These are phyloP conservation scores for Inga leiocalycina DNA, from an alignment of 306 rosid species.

Conservation along the genomic window DNA sequence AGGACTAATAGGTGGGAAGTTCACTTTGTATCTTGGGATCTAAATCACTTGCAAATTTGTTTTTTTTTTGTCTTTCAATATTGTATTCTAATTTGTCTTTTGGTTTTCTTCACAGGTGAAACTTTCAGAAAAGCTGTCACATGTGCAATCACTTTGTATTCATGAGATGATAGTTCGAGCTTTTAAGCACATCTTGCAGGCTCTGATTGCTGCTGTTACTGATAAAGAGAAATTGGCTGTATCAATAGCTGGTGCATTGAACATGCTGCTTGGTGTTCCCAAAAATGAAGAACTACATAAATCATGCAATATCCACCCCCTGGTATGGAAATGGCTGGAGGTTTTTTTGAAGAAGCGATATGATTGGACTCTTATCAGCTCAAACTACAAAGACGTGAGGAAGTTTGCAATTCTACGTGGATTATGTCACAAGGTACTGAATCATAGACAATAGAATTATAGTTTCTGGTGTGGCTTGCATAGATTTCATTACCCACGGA, in stretches of 20 bases:
- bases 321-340: conserved; percentile 88
- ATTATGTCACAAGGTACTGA: conserved; percentile 87
- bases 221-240: conserved; percentile 70
- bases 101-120: conserved; percentile 70
- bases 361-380: conserved; percentile 77
- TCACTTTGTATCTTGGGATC: conserved; percentile 16
- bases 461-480: conserved; percentile 29
- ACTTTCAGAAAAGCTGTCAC: conserved; percentile 93
- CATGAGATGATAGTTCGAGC: conserved; percentile 99
- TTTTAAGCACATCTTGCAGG: conserved; percentile 92
- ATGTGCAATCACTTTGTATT: conserved; percentile 93
- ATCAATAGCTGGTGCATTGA: conserved; percentile 81
- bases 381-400: conserved; percentile 73
- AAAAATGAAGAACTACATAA: conserved; percentile 54
- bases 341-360: conserved; percentile 79
- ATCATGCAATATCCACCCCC: conserved; percentile 61
- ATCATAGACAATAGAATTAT: conserved; percentile 7
- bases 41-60: conserved; percentile 11
- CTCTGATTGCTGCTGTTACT: conserved; percentile 77
- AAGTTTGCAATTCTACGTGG: conserved; percentile 94
- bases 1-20: neutral
- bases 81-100: conserved; percentile 29
- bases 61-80: neutral
- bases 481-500: conserved; percentile 21
- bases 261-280: conserved; percentile 82